These are phyloP conservation scores for Citropsis articulata DNA, from an alignment of 345 rosid genomes.

Conservation along the genomic window DNA sequence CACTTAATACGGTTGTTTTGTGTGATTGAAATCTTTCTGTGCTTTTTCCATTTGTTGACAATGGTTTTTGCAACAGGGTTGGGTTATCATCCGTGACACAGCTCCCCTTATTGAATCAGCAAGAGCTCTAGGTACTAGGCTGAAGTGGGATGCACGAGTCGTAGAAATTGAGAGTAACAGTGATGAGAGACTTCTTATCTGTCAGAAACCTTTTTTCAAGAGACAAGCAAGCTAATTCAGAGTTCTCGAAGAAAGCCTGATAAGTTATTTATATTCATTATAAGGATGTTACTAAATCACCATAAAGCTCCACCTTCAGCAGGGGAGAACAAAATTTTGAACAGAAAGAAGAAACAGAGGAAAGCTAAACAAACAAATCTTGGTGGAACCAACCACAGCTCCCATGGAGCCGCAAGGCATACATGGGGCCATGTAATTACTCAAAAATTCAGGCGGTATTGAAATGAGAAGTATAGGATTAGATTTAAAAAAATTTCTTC, in stretches of 20 bases:
- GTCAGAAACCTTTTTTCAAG: constrained; percentile 90
- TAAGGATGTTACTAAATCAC: constrained; percentile 25
- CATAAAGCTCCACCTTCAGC: constrained; percentile 27
- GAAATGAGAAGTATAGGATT: constrained; percentile 27
- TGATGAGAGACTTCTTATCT: constrained; percentile 85
- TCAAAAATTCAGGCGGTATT: constrained; percentile 21
- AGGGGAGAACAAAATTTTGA: constrained; percentile 30
- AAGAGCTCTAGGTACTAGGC: constrained; percentile 57
- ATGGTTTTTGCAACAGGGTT: constrained; percentile 60
- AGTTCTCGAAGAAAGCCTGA: constrained; percentile 6
- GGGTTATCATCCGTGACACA: constrained; percentile 87
- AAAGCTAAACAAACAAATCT: constrained; percentile 26
- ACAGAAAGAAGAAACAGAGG: constrained; percentile 41
- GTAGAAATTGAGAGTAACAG: constrained; percentile 79
- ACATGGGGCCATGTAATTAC: constrained; percentile 51
- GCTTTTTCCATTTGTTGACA: background rate
- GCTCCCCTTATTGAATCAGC: constrained; percentile 67
- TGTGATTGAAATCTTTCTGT: background rate
- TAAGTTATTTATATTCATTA: constrained; percentile 33
- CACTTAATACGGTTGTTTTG: background rate
- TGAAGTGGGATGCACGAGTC: constrained; percentile 98
- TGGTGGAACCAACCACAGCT: constrained; percentile 30
- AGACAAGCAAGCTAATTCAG: constrained; percentile 46
- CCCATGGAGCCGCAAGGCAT: constrained; percentile 61
- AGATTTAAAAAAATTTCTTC: constrained; percentile 22